Base-by-base conservation (phyloP, 2,329 filamentous ascomycete species). In the Colletotrichum musae region DNA sequence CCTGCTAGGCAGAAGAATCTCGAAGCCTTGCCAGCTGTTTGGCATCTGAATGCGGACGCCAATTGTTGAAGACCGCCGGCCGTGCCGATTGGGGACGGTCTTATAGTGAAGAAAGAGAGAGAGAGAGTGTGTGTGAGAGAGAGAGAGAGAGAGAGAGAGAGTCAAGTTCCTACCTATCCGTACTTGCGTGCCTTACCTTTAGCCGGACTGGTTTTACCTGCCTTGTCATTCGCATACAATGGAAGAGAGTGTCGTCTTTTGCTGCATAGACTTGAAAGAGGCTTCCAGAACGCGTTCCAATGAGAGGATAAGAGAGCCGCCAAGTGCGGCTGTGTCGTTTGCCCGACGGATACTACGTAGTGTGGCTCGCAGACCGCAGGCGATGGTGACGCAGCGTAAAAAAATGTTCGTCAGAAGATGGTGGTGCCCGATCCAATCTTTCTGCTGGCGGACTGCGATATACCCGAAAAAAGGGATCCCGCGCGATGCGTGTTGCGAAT, bases 261-360 rank as follows among this genome's bases (percentile, higher is more conserved):
- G 7, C 32, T 36, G 32, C 32, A 24, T 24, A 36, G 32, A 36
- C 32, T 9, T 36, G 32, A 59, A 26, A 50, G 52, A 13, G 28
- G 45, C 26, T 32, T 45, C 58, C 16, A 56, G 47, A 41, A 36
- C 6, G 32, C 41, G 43, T 47, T 52, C 21, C 18, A 54, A 48
- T 28, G 10, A 43, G 53, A 15, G 6, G 26, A 48, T 28, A 7
- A 43, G 53, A 15, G 6, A 39, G n/a, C 41, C 36, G 53, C 65
- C 47, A 48, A 65, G 65, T 54, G 65, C 47, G 65, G 65, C 65
- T 53, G 53, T 65, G 61, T 32, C 18, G 32, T 58, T 43, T 54
- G 54, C 65, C 53, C 60, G 54, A 54, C 54, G 28, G 24, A 26
- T n/a, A 21, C 60, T 41, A 54, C 41, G 28, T 10, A 18, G n/a